Base-by-base conservation (phyloP, 1,284 basidiomycete genomes). In the Earliella scabrosa region DNA sequence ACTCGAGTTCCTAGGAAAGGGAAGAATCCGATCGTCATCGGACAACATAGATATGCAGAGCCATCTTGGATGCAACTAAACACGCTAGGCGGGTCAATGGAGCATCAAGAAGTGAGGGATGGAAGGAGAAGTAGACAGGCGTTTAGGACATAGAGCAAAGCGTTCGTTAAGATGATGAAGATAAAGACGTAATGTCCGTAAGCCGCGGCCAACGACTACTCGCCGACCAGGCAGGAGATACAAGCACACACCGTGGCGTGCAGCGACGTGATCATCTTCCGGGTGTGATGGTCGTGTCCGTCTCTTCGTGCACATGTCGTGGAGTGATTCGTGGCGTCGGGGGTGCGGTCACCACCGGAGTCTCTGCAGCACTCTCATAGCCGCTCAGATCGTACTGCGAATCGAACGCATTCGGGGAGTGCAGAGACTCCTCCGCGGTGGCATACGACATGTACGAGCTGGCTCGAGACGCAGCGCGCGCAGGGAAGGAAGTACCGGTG, bases 361-460 rank as follows among this genome's bases (percentile, higher is more conserved):
- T 63, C 46, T 45, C 55, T 38, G 46, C 60, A 5, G 57, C 60
- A 21, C 57, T 62, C 52, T 57, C 50, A 44, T 59, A 59, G 16
- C 34, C 54, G 14, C 41, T 32, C 18, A 56, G 50, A 38, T 62
- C 48, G 38, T 46, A 40, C 36, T 35, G 52, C 20, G 56, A 57
- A 9, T 57, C 63, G 29, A 44, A 38, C 4, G 61, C 49, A 4
- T 54, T 56, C 13, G 61, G 57, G 8, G 65, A 46, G 32, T 52
- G 38, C 26, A 63, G 51, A 4, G 61, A 64, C 47, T 71, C 69
- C 35, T 70, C 67, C 18, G 73, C 72, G 21, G 73, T 73, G 9
- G 65, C 67, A 52, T 69, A 74, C 7, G 73, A 66, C 31, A 65
- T 58, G 34, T 64, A 52, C 1, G 71, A 71, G 59, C 71, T 73